Evolutionary conservation across 2,329 filamentous ascomycete genomes (phyloP).

Genomic region (Didymella pinodella): DNA sequence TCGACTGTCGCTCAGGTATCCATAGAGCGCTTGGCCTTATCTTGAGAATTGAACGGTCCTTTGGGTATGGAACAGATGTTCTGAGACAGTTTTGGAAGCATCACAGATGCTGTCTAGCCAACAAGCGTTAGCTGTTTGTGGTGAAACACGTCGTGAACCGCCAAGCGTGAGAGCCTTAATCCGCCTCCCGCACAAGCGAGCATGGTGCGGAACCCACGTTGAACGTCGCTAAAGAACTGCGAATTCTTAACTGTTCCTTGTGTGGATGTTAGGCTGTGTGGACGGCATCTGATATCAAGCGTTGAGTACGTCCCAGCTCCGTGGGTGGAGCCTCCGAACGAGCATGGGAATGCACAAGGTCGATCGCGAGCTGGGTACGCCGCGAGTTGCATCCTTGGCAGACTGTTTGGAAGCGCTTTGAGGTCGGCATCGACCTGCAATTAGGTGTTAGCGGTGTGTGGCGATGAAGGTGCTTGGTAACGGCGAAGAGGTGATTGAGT

Average conservation of each 20-base stretch:
- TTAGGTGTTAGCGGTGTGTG: not conserved
- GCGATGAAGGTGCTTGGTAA: not conserved
- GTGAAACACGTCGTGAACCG: constrained; percentile 45
- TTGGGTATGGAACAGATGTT: constrained; percentile 10
- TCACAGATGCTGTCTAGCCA: constrained; percentile 27
- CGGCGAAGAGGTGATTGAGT: not conserved
- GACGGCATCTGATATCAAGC: not conserved
- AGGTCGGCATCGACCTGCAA: not conserved
- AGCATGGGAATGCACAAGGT: not conserved
- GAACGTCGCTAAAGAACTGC: constrained; percentile 22
- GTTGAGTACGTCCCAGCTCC: not conserved
- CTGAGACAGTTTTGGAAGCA: constrained; percentile 30
- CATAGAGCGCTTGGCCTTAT: constrained; percentile 17
- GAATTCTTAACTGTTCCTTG: not conserved
- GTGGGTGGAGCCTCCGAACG: not conserved
- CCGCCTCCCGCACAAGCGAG: constrained; percentile 31
- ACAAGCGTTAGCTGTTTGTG: constrained; percentile 32
- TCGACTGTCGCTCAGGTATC: constrained; percentile 21
- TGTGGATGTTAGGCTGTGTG: not conserved
- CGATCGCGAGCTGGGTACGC: not conserved
- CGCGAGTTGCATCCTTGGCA: not conserved
- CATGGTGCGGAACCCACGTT: constrained; percentile 35
- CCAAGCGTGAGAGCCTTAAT: constrained; percentile 42
- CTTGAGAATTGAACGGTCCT: constrained; percentile 18
- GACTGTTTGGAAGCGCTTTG: not conserved